phyloP scores from a whole-genome alignment of 768 basidiomycete species.

The Gloeostereum incarnatum region DNA sequence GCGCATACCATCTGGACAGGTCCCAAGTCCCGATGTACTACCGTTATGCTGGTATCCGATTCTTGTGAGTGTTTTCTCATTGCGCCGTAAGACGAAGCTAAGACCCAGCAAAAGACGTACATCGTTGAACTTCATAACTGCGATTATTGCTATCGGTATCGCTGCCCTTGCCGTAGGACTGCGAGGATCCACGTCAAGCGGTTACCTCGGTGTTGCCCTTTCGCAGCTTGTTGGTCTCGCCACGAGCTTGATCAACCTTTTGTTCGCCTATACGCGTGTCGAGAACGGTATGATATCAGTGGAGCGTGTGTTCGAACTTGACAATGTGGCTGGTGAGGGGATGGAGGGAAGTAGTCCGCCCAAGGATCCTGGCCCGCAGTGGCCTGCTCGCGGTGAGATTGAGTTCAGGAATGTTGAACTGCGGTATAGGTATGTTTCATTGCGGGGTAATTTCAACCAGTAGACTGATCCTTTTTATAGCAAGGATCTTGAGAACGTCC shows the following conservation, averaged over 20 bases:
- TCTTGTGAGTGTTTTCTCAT: constrained; percentile 1
- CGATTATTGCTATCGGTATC: constrained; percentile 2
- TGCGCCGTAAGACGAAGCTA: no score
- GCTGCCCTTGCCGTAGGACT: constrained; percentile 6
- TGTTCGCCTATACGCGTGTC: constrained; percentile 4
- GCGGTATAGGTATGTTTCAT: constrained; percentile 5
- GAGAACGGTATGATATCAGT: constrained; percentile 5
- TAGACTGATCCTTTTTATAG: background rate
- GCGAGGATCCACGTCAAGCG: constrained; percentile 4
- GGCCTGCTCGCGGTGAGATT: constrained; percentile 3
- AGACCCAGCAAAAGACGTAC: constrained; percentile 5
- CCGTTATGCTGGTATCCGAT: constrained; percentile 6
- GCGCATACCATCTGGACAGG: constrained; percentile 1
- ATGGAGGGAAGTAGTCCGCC: background rate
- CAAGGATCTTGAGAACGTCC: constrained; percentile 2
- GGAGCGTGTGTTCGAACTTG: constrained; percentile 4
- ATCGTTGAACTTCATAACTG: constrained; percentile 4
- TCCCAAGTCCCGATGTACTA: constrained; percentile 5
- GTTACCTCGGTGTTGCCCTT: constrained; percentile 5
- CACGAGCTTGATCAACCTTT: constrained; percentile 3
- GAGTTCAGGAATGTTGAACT: constrained; percentile 5
- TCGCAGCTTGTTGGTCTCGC: constrained; percentile 3
- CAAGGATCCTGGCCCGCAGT: background rate
- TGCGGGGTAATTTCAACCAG: no score
- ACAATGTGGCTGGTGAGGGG: background rate